A percentile compares a stretch with the other conserved stretches of the same genome.
Conservation (phyloP, 192 early-diverging fungal species). For the Neocallimastix lanati region DNA sequence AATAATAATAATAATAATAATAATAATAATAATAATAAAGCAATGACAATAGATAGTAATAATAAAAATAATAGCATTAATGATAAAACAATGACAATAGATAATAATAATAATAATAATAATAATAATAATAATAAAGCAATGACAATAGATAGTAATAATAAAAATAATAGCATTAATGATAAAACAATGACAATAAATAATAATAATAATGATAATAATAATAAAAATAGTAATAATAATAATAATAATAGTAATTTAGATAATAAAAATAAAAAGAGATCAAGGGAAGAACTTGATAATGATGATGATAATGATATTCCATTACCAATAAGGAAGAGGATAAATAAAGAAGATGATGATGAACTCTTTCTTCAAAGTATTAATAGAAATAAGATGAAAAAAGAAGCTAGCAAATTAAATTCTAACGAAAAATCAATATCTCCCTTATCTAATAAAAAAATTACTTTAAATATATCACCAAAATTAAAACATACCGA, state of each 20-base stretch:
- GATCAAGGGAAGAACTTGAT: neutral
- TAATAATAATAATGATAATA: no score
- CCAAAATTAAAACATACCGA: neutral
- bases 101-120: no score
- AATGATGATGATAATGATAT: neutral
- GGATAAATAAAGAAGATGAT: neutral
- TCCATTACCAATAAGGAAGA: neutral
- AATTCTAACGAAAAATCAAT: neutral
- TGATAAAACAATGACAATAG: no score
- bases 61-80: no score
- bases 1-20: no score
- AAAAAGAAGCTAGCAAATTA: neutral
- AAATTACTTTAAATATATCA: neutral
- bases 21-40: no score
- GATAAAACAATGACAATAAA: no score
- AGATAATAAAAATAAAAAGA: neutral
- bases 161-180: no score
- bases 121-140: neutral
- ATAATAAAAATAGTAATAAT: neutral
- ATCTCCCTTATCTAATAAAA: neutral
- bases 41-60: no score
- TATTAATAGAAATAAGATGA: neutral
- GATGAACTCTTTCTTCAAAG: neutral
- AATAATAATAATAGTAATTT: neutral
- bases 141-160: no score